Base-by-base conservation (phyloP, 805 yeast genomes). In the Saccharomyces cerevisiae region DNA sequence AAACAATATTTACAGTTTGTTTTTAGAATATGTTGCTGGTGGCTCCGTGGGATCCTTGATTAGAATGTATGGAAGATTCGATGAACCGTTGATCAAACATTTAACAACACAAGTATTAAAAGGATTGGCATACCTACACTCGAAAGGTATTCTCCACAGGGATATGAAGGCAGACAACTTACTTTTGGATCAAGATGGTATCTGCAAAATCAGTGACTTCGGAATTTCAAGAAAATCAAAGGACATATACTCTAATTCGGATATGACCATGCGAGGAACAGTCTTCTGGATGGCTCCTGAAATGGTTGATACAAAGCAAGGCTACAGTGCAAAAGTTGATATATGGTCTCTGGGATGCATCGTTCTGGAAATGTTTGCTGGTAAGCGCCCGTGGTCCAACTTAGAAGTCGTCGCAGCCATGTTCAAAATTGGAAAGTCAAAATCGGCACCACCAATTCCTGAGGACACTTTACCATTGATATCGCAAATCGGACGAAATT, bases 211-310 rank as follows among this genome's bases (percentile, higher is more conserved):
- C 49, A 86, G 96, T 13, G 99, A 94, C 70, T 94, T 94, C 73
- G 99, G 99, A 48, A 94, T 94, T 51, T 90, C 97, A 46, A 91
- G 89, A 68, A 82, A 83, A 64, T 82, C 89, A 11, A 79, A 83
- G 48, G 91, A 94, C 66, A 88, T 92, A 26, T 92, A 94, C 68
- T 84, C 87, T 30, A 90, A 94, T 68, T 89, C 96, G 3, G 97
- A 89, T 53, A 88, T 91, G 96, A 91, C 97, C 11, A 89, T 89
- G 96, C 96, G 95, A 70, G 99, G 99, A 26, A 91, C 99, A 0
- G 89, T 95, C 1, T 94, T 91, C 69, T 94, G 99, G 99, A 94
- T 94, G 99, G 99, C 99, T 0, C 99, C 99, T 0, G 99, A 94
- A 67, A 96, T 95, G 59, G 90, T 94, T 51, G 92, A 90, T 67